Evolutionary conservation across 257 asterid species (phyloP), one percentile per base, ranked within the genome.

Genomic region (Scutellaria baicalensis): DNA sequence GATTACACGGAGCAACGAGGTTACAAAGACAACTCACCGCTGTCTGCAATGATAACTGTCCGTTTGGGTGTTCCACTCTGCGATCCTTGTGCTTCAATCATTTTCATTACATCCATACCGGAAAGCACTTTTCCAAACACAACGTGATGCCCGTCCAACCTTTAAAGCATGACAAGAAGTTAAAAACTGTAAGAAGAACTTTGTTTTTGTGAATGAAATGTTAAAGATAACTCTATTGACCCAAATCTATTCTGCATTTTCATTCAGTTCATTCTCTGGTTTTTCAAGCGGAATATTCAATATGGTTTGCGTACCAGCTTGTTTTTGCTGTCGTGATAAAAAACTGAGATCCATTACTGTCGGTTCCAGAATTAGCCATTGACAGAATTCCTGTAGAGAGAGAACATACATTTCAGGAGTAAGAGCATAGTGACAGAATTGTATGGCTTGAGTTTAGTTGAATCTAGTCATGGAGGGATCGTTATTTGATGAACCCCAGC

Each of bases 101-200:
- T 86, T 78, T 48, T 55, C 52, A 92, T 89, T 23, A 92, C 88
- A 54, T 92, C 97, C 98, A 92, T 90, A 9, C 98, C 98, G 0
- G 93, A 86, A 13, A 92, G 63, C 76, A 92, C 98, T 80, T 90
- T 82, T 39, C 98, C 98, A 44, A 92, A 92, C 81, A 92, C 98
- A 4, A 92, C 98, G 55, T 92, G 98, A 21, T 58, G 95, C 38
- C 89, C 96, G 14, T 92, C 97, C 97, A 92, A 85, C 98, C 98
- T 90, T 69, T 42, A 47, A 55, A 64, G 3, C 62, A 65, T 23
- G 10, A 36, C 14, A 60, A 69, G 6, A 27, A 27, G 33, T 27
- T 43, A 38, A 27, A 27, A 62, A 63, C 35, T n/a, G 27, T 57
- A 59, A 42, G 38, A 68, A 16, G 43, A 48, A 2, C 35, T 20